Evolutionary conservation across 345 rosid species (phyloP).

Genomic region (Lepidium aucheri): DNA sequence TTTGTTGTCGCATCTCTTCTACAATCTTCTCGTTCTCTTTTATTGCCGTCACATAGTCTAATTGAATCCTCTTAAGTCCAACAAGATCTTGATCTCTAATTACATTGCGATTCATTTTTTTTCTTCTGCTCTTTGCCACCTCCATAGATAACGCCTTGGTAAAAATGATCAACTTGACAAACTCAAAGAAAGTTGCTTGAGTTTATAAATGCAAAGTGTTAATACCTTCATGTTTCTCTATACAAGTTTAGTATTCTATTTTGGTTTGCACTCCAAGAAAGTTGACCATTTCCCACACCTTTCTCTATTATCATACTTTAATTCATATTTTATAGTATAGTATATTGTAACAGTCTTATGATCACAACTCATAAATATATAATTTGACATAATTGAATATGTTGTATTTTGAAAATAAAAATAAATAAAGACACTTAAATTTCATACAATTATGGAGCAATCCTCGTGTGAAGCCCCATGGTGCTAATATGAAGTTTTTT

Average conservation of each 20-base stretch:
- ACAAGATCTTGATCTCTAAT: neutral
- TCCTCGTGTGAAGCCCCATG: too few relatives aligned
- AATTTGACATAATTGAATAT: too few relatives aligned
- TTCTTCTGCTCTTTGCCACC: too few relatives aligned
- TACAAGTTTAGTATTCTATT: neutral
- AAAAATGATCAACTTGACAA: neutral
- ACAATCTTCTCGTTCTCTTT: constrained; percentile 1
- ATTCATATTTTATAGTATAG: too few relatives aligned
- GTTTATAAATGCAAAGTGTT: neutral
- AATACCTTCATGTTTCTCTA: neutral
- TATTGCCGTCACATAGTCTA: too few relatives aligned
- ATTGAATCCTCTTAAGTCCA: neutral
- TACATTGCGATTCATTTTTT: neutral
- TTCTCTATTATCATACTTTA: neutral
- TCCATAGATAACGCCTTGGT: neutral
- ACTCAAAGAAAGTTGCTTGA: neutral
- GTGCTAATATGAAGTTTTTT: too few relatives aligned
- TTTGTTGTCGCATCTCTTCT: constrained; percentile 6
- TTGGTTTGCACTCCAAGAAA: constrained; percentile 19
- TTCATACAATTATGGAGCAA: too few relatives aligned
- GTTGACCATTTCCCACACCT: neutral
- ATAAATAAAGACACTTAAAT: too few relatives aligned
- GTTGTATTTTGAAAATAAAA: too few relatives aligned
- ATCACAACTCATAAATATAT: too few relatives aligned
- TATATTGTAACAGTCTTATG: too few relatives aligned